Base-by-base conservation (phyloP, 164 flowering plant genomes). In the Piper longum region DNA sequence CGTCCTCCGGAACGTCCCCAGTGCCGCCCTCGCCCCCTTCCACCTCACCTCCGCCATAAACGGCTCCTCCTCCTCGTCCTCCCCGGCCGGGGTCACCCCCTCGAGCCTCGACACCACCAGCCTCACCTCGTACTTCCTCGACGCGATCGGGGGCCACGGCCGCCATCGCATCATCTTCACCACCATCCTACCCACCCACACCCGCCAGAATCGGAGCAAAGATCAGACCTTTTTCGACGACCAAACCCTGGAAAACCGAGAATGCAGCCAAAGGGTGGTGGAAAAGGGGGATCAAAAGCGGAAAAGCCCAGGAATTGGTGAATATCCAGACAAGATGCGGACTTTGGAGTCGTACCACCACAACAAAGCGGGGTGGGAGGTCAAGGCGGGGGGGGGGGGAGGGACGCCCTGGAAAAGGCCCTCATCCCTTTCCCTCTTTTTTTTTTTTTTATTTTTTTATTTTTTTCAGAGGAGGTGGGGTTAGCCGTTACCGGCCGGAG, bases 141-240 rank as follows among this genome's bases (percentile, higher is more conserved):
- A 61, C 36, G 36, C 36, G 36, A 26, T 26, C 36, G 36, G 36
- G 1, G 36, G 36, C 36, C 36, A 26, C 36, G 99, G 96, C 70
- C 96, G 79, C 99, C 99, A 88, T 77, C 73, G 80, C 86, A 90
- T 93, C 93, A 90, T 88, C 78, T 79, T 88, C 85, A 85, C 99
- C 77, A 83, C 97, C 97, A 84, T 90, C 74, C 61, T 58, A 54
- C 64, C 26, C 41, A 48, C 19, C 41, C 74, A 60, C 58, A 54
- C 64, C 26, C 41, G 43, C 19, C 41, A 26, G 36, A 26, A 26
- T 26, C 36, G 36, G 56, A 7, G 13, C 11, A 5, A 40, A 26
- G 16, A 1, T 19, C 14, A 56, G 12, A 64, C 64, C 39, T 44
- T 14, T 44, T 19, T 14, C 26, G 5, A 54, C 39, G 36, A 1